Percentiles rank a stretch among this genome's conserved stretches.
Conservation (phyloP, 2,329 filamentous ascomycete genomes). For the Atkinsonella hypoxylon region DNA sequence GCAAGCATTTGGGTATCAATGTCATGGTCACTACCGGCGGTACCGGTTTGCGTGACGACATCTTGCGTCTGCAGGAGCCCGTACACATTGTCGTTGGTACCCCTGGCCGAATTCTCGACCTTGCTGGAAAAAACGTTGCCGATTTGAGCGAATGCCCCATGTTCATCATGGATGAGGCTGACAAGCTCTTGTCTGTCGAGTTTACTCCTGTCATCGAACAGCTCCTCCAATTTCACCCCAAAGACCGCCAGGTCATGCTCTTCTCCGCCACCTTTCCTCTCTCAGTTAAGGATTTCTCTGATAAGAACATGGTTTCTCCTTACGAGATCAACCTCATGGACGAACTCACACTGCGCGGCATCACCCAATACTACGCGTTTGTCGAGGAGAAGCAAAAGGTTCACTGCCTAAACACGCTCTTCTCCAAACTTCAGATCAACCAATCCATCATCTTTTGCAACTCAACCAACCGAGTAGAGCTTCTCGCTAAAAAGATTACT, state of each 20-base stretch:
- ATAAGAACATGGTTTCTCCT: constrained; percentile 92
- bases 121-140: constrained; percentile 91
- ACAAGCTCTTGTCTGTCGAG: constrained; percentile 92
- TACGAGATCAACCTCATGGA: constrained; percentile 99
- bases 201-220: constrained; percentile 98
- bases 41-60: constrained; percentile 90
- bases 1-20: constrained; percentile 93
- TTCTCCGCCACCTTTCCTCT: constrained; percentile 97
- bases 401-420: constrained; percentile 95
- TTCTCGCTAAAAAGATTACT: constrained; percentile 98
- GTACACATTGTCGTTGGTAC: constrained; percentile 98
- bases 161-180: constrained; percentile 99
- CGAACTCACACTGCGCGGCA: constrained; percentile 91
- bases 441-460: constrained; percentile 99
- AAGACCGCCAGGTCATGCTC: constrained; percentile 97
- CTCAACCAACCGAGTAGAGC: constrained; percentile 94
- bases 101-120: constrained; percentile 87
- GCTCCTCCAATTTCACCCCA: constrained; percentile 86
- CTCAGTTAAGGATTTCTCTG: constrained; percentile 94
- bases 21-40: constrained; percentile 99
- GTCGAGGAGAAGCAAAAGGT: constrained; percentile 99
- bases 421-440: constrained; percentile 98
- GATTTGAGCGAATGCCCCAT: constrained; percentile 93
- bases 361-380: constrained; percentile 98
- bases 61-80: constrained; percentile 83